A percentile compares a stretch with the other conserved stretches of the same genome.
Evolutionary conservation across 768 basidiomycete species (phyloP).

Genomic region (Tubosaeta sp.): DNA sequence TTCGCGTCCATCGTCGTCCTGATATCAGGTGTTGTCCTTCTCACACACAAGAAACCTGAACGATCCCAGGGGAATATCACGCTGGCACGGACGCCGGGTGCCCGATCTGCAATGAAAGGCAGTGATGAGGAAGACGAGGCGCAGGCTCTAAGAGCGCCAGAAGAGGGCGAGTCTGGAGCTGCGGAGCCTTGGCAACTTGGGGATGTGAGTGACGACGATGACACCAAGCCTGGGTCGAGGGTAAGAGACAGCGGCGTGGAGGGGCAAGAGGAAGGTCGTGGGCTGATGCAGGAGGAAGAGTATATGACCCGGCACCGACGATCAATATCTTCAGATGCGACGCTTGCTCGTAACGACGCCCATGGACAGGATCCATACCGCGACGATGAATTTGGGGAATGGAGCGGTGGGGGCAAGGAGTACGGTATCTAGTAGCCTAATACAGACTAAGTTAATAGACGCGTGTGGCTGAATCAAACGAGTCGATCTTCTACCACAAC

Average conservation of each 20-base stretch:
- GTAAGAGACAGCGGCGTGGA: conserved; percentile 16
- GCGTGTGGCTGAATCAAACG: conserved; percentile 16
- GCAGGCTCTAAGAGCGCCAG: conserved; percentile 32
- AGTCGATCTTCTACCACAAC: not conserved
- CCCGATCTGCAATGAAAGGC: conserved; percentile 22
- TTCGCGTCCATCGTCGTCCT: conserved; percentile 84
- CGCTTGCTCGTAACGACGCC: conserved; percentile 21
- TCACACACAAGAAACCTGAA: conserved; percentile 90
- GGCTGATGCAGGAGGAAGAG: conserved; percentile 37
- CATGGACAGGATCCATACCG: conserved; percentile 10
- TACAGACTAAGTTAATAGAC: not conserved
- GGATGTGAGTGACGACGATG: conserved; percentile 66
- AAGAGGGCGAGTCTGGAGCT: conserved; percentile 34
- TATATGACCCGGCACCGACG: conserved; percentile 32
- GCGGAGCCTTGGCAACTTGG: conserved; percentile 66
- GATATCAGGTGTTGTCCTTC: conserved; percentile 86
- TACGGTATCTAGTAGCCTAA: not conserved
- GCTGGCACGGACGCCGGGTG: conserved; percentile 20
- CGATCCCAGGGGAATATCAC: conserved; percentile 28
- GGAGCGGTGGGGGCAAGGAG: conserved; percentile 18
- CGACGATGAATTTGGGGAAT: conserved; percentile 35
- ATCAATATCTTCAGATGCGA: conserved; percentile 37
- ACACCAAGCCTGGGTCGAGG: conserved; percentile 28
- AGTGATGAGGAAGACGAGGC: conserved; percentile 32
- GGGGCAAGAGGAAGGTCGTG: conserved; percentile 38